Evolutionary conservation across 2,329 filamentous ascomycete species (phyloP), one percentile per base, ranked within the genome.

Genomic region (Trichoderma gracile): DNA sequence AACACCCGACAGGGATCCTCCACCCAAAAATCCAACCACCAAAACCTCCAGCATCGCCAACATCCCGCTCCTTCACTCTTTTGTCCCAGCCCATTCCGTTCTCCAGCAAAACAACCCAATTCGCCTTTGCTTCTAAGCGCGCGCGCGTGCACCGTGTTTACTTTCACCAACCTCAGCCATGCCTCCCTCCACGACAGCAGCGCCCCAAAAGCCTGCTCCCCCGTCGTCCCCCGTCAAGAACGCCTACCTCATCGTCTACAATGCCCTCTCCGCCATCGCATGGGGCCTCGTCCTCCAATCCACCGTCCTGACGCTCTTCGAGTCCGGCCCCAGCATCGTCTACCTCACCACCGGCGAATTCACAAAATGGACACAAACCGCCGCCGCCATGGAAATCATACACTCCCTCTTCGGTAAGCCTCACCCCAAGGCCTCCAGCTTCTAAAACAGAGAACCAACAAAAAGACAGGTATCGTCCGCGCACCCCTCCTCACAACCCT

Each of bases 191-290:
- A 49, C 30, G 15, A 64, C 21, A 23, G 21, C 49, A 14, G 10
- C 55, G 14, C 10, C 17, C n/a, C 38, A 27, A 63, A 70, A 71
- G 66, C 70, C 69, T 60, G 67, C 68, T 55, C 21, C 56, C 3
- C 33, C 33, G 5, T 38, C 33, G 3, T 76, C 74, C 40, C 61
- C 69, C 19, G 63, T 81, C 67, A 88, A 86, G 75, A 83, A 80
- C 63, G 80, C 79, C 73, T 97, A 97, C 80, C 86, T 98, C 61
- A 83, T 93, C 73, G 80, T 88, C 71, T 99, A 98, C 85, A 98
- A 98, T 79, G 83, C 87, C 71, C 73, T 89, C 68, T 96, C 89
- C 60, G 86, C 92, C 66, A 75, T 87, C 23, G 85, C 94, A 60
- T 99, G 95, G 95, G 78, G 84, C 46, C 85, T 86, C 19, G 88